These are phyloP conservation scores for Pythium guiyangense DNA, from an alignment of 352 stramenopile genomes.

Conservation along the genomic window DNA sequence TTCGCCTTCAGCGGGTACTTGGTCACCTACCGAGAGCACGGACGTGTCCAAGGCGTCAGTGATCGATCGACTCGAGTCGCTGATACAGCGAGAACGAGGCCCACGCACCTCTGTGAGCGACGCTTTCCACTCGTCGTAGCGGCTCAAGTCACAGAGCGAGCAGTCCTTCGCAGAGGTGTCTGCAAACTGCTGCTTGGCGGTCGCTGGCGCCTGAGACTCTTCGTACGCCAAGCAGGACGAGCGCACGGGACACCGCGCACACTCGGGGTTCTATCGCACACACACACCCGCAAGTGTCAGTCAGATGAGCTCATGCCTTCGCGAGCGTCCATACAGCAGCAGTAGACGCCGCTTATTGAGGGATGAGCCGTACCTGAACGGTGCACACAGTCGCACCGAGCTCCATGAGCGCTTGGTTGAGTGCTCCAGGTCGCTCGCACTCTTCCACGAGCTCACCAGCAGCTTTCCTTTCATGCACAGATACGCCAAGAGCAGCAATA, in stretches of 20 bases:
- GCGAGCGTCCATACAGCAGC: not conserved
- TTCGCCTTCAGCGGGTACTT: conserved; percentile 81
- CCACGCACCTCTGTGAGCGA: conserved; percentile 10
- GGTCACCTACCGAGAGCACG: conserved; percentile 36
- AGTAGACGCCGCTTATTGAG: not conserved
- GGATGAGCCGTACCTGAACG: conserved; percentile 42
- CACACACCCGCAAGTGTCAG: not conserved
- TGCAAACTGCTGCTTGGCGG: conserved; percentile 1
- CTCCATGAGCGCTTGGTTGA: conserved; percentile 99
- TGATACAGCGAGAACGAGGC: not conserved
- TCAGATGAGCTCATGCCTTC: not conserved
- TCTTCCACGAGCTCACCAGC: conserved; percentile 61
- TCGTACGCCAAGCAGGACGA: conserved; percentile 67
- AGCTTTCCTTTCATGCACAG: conserved; percentile 28
- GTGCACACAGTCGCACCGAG: conserved; percentile 96
- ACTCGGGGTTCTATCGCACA: conserved; percentile 58
- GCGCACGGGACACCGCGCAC: conserved; percentile 59
- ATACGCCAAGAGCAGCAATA: not conserved
- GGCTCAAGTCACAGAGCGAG: conserved; percentile 61
- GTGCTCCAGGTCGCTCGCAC: conserved; percentile 79
- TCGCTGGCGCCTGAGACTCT: conserved; percentile 27
- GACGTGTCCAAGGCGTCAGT: not conserved
- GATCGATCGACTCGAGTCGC: not conserved
- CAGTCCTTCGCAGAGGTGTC: conserved; percentile 22
- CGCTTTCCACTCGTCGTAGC: conserved; percentile 50